These are phyloP conservation scores for Dactylellina haptotyla DNA, from an alignment of 2,329 filamentous ascomycete genomes.

Conservation along the genomic window DNA sequence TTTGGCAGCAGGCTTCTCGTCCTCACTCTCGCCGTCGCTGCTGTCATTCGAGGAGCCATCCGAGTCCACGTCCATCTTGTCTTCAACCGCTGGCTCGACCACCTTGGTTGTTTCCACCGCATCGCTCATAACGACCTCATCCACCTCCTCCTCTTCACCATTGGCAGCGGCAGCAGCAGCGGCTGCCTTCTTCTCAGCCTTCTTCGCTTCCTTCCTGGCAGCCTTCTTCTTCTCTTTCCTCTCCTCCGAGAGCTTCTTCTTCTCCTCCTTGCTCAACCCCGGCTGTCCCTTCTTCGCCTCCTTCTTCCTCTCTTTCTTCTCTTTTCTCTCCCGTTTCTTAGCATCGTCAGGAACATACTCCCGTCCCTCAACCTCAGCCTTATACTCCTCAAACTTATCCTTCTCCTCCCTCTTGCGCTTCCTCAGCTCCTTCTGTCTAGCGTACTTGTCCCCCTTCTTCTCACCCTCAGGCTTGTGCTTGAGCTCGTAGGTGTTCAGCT, in stretches of 20 bases:
- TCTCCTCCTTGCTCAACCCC: constrained; percentile 34
- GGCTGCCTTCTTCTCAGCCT: constrained; percentile 55
- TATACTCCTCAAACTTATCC: constrained; percentile 25
- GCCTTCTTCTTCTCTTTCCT: constrained; percentile 52
- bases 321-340: constrained; percentile 39
- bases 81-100: constrained; percentile 51
- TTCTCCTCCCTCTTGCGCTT: constrained; percentile 44
- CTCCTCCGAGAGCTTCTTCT: constrained; percentile 30
- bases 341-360: constrained; percentile 19
- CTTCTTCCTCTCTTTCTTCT: constrained; percentile 13
- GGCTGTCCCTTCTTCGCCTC: constrained; percentile 28
- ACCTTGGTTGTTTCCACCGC: constrained; percentile 55
- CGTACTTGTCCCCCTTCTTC: constrained; percentile 40
- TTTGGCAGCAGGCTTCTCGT: constrained; percentile 58
- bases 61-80: constrained; percentile 56
- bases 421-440: constrained; percentile 34
- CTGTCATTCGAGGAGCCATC: constrained; percentile 56
- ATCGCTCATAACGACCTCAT: constrained; percentile 61
- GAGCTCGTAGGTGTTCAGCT: constrained; percentile 30
- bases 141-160: constrained; percentile 61
- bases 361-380: constrained; percentile 37
- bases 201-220: constrained; percentile 59
- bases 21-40: constrained; percentile 55
- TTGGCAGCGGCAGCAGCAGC: constrained; percentile 24
- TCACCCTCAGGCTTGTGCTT: constrained; percentile 32